Evolutionary conservation across 768 basidiomycete species (phyloP).

Genomic region (Lentinula raphanica): DNA sequence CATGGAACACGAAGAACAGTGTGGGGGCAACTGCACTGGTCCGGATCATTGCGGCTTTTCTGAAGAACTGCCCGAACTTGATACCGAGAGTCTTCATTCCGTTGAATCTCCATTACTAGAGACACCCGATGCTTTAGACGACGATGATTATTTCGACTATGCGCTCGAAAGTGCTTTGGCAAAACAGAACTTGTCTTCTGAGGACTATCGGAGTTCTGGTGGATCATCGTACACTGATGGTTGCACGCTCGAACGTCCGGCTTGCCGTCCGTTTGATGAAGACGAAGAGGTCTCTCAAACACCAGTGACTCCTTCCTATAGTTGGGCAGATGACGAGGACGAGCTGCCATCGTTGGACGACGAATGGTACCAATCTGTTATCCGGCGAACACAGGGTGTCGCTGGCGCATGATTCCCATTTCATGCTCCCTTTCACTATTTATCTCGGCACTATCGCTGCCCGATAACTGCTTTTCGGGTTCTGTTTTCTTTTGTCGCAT

Average conservation of each 20-base stretch:
- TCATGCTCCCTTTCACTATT: background rate
- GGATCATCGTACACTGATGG: background rate
- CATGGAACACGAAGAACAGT: background rate
- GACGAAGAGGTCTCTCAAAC: slow-evolving; percentile 5
- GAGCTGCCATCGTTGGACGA: slow-evolving; percentile 37
- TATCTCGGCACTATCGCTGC: no score
- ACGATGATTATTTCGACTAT: background rate
- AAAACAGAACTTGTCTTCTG: background rate
- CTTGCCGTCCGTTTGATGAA: slow-evolving; percentile 6
- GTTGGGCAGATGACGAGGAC: slow-evolving; percentile 30
- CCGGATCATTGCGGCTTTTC: background rate
- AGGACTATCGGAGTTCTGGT: no score
- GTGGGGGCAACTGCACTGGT: background rate
- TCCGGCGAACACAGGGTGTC: background rate
- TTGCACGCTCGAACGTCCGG: background rate
- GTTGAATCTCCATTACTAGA: background rate
- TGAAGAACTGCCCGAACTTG: background rate
- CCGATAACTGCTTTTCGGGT: no score
- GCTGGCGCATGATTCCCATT: background rate
- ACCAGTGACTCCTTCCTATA: slow-evolving; percentile 9
- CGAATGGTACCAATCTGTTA: slow-evolving; percentile 29
- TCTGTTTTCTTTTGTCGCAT: background rate
- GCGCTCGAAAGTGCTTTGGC: background rate
- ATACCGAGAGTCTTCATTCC: slow-evolving; percentile 2
- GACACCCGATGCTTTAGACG: background rate